Base-by-base conservation (phyloP, 192 early-diverging fungal species). In the Linnemannia hyalina region DNA sequence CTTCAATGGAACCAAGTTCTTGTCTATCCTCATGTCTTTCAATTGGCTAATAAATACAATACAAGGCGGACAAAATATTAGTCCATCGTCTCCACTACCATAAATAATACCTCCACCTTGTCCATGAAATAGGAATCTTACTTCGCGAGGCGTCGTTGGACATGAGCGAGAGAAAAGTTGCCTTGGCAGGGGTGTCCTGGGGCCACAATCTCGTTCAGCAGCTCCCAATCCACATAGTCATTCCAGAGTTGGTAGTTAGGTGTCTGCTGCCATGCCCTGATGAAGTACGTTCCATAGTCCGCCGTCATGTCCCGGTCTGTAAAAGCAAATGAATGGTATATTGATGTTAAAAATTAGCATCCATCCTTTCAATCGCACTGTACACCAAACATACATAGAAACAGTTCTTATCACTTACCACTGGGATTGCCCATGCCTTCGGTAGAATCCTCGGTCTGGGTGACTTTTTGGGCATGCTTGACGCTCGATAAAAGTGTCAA, bases 181-280 rank as follows among this genome's bases (percentile, higher is more conserved):
- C 91, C 92, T 82, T 92, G 90, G 29, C 90, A 89, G 11, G 90
- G 90, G 74, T 90, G 88, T 29, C 88, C 92, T 63, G 91, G 91
- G 13, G 89, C 93, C 0, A 94, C 87, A 78, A 90, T 90, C 78
- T 93, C 91, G 22, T 85, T 85, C 60, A 92, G 87, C 63, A 93
- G 90, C 75, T 90, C 90, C 75, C 91, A 89, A 55, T 92, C 90
- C 26, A 89, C 90, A 77, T 90, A 91, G 29, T 89, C 77, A 29
- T 93, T 89, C 95, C 95, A 96, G 15, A 94, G 85, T 69, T 88
- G 88, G 78, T 93, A 96, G 72, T 93, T 94, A 36, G 88, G 91
- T 38, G 95, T 94, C 47, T 89, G 77, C 68, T 94, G 88, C 95
- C 95, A 96, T 26, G 90, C 89, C 52, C 90, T 92, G 38, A 95